Conservation (phyloP, 179 eudicot genomes). For the Patellifolia procumbens region DNA sequence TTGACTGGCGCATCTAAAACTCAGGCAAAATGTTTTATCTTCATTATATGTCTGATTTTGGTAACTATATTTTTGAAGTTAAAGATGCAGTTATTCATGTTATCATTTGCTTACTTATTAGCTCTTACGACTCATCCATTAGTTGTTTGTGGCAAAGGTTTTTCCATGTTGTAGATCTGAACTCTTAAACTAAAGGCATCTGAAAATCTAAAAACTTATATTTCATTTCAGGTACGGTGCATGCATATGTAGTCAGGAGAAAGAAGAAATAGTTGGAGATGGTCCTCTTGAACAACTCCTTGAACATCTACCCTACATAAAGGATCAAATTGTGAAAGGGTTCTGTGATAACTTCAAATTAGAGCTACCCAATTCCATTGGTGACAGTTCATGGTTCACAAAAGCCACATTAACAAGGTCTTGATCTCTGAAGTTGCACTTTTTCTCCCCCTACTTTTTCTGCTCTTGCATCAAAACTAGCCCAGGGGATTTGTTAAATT, state of each 20-base stretch:
- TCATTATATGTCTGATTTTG: neutral
- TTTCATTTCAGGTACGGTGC: slow-evolving; percentile 66
- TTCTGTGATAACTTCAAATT: slow-evolving; percentile 57
- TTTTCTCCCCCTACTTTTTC: slow-evolving; percentile 8
- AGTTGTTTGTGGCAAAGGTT: neutral
- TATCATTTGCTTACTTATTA: neutral
- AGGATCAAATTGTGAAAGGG: slow-evolving; percentile 48
- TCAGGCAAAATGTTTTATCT: neutral
- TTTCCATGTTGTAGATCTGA: slow-evolving; percentile 1
- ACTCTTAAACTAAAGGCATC: neutral
- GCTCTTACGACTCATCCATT: neutral
- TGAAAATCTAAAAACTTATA: neutral
- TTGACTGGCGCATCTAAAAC: neutral
- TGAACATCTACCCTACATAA: slow-evolving; percentile 52
- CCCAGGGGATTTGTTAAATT: neutral
- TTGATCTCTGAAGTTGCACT: slow-evolving; percentile 11
- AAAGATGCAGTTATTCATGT: neutral
- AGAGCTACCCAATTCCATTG: slow-evolving; percentile 39
- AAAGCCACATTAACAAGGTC: slow-evolving; percentile 76
- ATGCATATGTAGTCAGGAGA: slow-evolving; percentile 48
- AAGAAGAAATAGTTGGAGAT: slow-evolving; percentile 54
- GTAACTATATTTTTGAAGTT: neutral
- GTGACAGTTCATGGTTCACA: slow-evolving; percentile 60
- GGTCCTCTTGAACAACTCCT: slow-evolving; percentile 62
- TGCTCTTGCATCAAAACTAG: no score